Percentiles rank a stretch among this genome's conserved stretches.
Evolutionary conservation across 1,284 basidiomycete species (phyloP).

Genomic region (Ustilago xerochloae): DNA sequence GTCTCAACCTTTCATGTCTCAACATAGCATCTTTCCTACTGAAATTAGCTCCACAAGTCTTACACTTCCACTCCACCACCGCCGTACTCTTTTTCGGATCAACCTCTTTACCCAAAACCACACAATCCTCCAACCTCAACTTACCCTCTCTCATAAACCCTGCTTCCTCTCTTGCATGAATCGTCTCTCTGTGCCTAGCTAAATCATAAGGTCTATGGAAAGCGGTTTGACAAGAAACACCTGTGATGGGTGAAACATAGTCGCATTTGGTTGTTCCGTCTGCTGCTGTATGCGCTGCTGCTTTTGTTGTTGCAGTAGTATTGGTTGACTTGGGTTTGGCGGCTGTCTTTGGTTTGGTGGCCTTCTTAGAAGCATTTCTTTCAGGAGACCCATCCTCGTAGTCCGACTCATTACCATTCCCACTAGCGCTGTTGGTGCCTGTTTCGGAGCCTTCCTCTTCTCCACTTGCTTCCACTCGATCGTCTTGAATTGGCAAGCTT

Average conservation of each 20-base stretch:
- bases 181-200: slow-evolving; percentile 65
- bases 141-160: slow-evolving; percentile 57
- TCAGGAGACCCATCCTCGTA: slow-evolving; percentile 37
- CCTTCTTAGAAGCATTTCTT: background rate
- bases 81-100: slow-evolving; percentile 63
- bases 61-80: slow-evolving; percentile 66
- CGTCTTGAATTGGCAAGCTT: slow-evolving; percentile 10
- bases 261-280: slow-evolving; percentile 61
- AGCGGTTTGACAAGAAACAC: slow-evolving; percentile 57
- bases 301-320: slow-evolving; percentile 2
- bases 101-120: slow-evolving; percentile 66
- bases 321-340: slow-evolving; percentile 5
- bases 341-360: slow-evolving; percentile 5
- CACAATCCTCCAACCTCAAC: slow-evolving; percentile 58
- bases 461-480: slow-evolving; percentile 30
- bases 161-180: slow-evolving; percentile 65
- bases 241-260: slow-evolving; percentile 62
- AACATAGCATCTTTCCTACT: slow-evolving; percentile 64
- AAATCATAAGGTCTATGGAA: slow-evolving; percentile 68
- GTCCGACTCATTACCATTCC: slow-evolving; percentile 38
- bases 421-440: slow-evolving; percentile 16
- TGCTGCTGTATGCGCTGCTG: slow-evolving; percentile 9
- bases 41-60: slow-evolving; percentile 55
- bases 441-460: slow-evolving; percentile 44
- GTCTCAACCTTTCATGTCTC: slow-evolving; percentile 58